A percentile compares a stretch with the other conserved stretches of the same genome.
Conservation (phyloP, 202 grass and related monocot genomes). For the Panicum hallii region DNA sequence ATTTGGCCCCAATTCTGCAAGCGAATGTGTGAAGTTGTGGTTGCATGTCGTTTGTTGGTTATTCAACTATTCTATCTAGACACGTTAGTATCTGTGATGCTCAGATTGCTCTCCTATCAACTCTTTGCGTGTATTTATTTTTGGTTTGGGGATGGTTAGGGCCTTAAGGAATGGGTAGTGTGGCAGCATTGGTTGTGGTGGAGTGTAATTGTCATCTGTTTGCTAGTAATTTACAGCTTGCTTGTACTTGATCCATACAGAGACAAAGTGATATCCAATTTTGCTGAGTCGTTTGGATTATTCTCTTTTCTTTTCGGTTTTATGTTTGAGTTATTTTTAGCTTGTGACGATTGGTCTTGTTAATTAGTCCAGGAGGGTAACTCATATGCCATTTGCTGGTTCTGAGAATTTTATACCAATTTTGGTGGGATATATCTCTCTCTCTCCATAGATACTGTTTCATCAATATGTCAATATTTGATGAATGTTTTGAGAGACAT, state of each 20-base stretch:
- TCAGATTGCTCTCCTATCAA: background rate
- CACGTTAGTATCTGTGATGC: background rate
- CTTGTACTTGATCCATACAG: background rate
- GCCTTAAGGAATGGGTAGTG: background rate
- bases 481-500: constrained; percentile 19
- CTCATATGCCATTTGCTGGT: background rate
- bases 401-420: background rate
- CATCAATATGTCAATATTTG: constrained; percentile 16
- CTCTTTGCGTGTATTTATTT: background rate
- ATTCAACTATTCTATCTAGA: background rate
- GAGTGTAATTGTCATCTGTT: background rate
- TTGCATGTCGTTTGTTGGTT: constrained; percentile 24
- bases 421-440: background rate
- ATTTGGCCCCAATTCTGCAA: background rate
- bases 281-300: constrained; percentile 10
- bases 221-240: background rate
- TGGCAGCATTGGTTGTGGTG: background rate
- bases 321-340: constrained; percentile 15
- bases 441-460: constrained; percentile 1
- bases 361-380: constrained; percentile 4
- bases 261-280: background rate
- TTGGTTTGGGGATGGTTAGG: background rate
- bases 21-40: background rate
- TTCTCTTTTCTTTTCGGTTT: background rate
- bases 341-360: background rate